Evolutionary conservation across 441 rosid species (phyloP), one percentile per base, ranked within the genome.

Genomic region (Melastoma candidum): DNA sequence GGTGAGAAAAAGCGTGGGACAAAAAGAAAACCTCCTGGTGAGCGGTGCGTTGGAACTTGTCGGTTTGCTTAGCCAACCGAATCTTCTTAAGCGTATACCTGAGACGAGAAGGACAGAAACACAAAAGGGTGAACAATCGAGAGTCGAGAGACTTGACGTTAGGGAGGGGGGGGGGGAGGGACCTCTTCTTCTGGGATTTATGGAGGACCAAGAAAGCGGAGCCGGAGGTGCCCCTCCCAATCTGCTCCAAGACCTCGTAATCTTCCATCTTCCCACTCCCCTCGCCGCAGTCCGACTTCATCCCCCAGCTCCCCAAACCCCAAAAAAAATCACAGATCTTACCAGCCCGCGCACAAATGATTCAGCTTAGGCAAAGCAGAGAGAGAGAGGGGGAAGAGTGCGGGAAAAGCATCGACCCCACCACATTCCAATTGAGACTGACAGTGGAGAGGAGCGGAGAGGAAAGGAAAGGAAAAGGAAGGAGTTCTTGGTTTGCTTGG

Each of bases 31-130:
- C 97, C 97, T 92, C 95, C 74, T 84, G 94, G 59, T 72, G 92
- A 46, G 95, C 98, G 55, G 83, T 77, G 36, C 69, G 83, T 72
- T 84, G 84, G 71, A 85, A 78, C 81, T 85, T 92, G 59, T 88
- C 95, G 0, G 94, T 82, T 71, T 84, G 95, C 81, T 92, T 88
- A 55, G 94, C 84, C 65, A 92, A 68, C 12, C 71, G 83, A 68
- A 88, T 77, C 79, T 77, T 85, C 86, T 84, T 88, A 80, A 92
- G 60, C 55, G 80, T 92, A 74, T 88, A 88, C 92, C 98, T 92
- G 80, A 59, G 66, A 77, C 22, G 22, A 17, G 22, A 17, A 17
- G 22, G 22, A 17, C 22, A 17, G 22, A 17, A 17, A 17, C 22
- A 17, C 22, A 17, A 17, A 17, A 17, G 22, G 22, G 22, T 17